Base-by-base conservation (phyloP, 2,329 filamentous ascomycete genomes). In the Xylaria sp. region DNA sequence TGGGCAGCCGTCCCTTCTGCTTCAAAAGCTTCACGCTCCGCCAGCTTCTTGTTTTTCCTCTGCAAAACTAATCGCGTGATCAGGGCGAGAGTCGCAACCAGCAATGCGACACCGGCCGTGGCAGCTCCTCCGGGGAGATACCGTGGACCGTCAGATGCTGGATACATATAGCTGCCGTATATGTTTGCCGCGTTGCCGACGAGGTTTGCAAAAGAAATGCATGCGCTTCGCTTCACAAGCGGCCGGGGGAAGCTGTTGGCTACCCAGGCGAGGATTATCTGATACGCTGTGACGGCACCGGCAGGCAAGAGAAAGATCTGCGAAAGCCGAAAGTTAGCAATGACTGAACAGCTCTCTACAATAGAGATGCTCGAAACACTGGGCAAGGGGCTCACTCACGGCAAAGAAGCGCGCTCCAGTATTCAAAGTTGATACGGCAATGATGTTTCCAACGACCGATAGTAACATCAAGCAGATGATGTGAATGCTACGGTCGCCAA, bases 161-260 rank as follows among this genome's bases (percentile, higher is more conserved):
- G 82, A 58, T 84, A 86, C 82, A 86, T 83, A 74, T 86, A 86
- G 5, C 80, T 79, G 48, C 76, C 80, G 59, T 86, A 86, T 48
- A 85, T 84, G 58, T 80, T 83, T 0, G 83, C 83, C 9, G 79
- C 86, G 76, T 91, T 91, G 0, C 90, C 91, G 51, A 93, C 82
- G 72, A 91, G 80, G 75, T 92, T 91, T 57, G 90, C 81, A n/a
- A 92, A 84, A 9, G 90, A 88, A 61, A 93, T 90, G 3, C 86
- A 86, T 1, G 87, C 86, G 4, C 91, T 91, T 1, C 90, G 86
- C 57, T 91, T 89, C 1, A 89, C 90, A 1, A 91, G 79, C 1
- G 91, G 90, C 78, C 91, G 92, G 0, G 91, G 90, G 44, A 94
- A 86, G 9, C 91, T 90, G 71, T 92, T 92, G 3, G 89, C 88